phyloP scores from a whole-genome alignment of 768 basidiomycete species.

The Tricholoma sp. region DNA sequence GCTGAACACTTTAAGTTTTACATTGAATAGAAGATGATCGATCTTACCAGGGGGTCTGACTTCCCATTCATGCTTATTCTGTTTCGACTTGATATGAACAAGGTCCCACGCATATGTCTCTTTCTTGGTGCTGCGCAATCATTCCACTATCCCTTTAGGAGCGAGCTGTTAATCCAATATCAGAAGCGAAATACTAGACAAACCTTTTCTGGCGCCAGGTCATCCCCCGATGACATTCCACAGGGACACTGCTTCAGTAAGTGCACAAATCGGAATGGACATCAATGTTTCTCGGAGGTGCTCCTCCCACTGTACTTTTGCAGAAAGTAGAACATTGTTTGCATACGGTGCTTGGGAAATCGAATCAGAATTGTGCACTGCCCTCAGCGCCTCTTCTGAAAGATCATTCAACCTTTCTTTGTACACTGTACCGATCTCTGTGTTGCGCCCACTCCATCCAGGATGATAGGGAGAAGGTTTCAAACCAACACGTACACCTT shows the following conservation, averaged over 20 bases:
- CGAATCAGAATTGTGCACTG: not conserved
- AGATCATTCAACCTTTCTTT: not conserved
- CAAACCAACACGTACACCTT: not conserved
- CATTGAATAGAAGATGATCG: not conserved
- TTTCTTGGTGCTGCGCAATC: not conserved
- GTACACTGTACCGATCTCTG: not conserved
- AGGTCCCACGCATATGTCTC: not conserved
- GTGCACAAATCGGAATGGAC: not conserved
- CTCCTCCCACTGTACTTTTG: not conserved
- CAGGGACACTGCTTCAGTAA: not conserved
- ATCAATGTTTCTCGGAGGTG: not conserved
- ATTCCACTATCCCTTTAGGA: not conserved
- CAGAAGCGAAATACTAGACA: not conserved
- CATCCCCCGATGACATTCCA: not conserved
- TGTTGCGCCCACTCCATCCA: not conserved
- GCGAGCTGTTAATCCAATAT: not conserved
- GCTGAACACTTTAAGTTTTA: not conserved
- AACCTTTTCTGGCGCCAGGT: not conserved
- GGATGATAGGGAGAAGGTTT: not conserved
- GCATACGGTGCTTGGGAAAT: not conserved
- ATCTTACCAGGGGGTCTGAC: not conserved
- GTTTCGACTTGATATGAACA: not conserved
- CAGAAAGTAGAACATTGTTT: not conserved
- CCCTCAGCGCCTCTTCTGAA: not conserved
- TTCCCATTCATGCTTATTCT: not conserved